Evolutionary conservation across 2,329 filamentous ascomycete species (phyloP).

Genomic region (Pezicula neosporulosa): DNA sequence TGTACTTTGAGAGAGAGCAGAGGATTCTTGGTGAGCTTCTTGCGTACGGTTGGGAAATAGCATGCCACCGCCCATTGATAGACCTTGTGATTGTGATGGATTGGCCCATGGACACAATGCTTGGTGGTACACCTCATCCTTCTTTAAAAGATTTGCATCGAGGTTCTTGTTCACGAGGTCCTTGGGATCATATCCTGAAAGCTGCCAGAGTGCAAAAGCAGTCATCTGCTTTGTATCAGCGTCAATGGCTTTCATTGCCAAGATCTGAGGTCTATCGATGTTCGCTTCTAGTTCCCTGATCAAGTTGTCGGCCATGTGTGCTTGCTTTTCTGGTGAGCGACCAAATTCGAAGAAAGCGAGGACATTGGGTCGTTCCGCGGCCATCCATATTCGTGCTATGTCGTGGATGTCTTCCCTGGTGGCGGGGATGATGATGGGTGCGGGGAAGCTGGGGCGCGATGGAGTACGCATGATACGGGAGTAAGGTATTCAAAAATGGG

Average conservation of each 20-base stretch:
- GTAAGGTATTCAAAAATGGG: too few species aligned
- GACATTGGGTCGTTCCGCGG: background rate
- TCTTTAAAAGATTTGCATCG: background rate
- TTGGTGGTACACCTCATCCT: too few species aligned
- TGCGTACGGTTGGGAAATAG: background rate
- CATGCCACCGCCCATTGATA: too few species aligned
- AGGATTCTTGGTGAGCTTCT: background rate
- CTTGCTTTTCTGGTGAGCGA: background rate
- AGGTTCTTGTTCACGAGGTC: background rate
- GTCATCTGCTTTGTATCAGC: background rate
- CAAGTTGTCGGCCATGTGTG: background rate
- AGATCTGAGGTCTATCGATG: background rate
- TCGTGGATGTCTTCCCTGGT: background rate
- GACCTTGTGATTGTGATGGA: too few species aligned
- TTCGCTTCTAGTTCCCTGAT: background rate
- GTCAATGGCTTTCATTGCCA: background rate
- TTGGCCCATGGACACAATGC: too few species aligned
- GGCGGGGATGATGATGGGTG: background rate
- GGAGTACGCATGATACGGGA: too few species aligned
- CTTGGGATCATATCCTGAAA: background rate
- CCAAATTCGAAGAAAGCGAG: background rate
- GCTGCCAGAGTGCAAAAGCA: background rate
- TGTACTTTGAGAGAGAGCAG: background rate
- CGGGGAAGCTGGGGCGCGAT: background rate
- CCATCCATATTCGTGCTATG: background rate